Percentiles rank a stretch among this genome's conserved stretches.
Evolutionary conservation across 768 basidiomycete genomes (phyloP).

Genomic region (Russula brevipes): DNA sequence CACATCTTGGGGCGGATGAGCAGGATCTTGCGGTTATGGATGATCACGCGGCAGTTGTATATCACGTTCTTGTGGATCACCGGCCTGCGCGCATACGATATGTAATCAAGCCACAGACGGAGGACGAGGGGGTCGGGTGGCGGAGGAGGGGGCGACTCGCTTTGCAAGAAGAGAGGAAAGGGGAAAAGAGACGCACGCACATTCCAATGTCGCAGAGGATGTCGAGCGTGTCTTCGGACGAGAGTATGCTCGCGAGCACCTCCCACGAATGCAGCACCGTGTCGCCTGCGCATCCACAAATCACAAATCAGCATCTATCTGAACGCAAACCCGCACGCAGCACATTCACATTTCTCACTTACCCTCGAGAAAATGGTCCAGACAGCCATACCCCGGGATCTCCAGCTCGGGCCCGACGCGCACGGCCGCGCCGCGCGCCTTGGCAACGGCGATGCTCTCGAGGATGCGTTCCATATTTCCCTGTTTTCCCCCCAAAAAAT

Average conservation of each 20-base stretch:
- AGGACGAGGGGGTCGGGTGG: too few relatives aligned
- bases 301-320: neutral
- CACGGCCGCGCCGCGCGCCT: slow-evolving; percentile 79
- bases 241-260: slow-evolving; percentile 85
- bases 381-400: slow-evolving; percentile 95
- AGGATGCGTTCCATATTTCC: slow-evolving; percentile 93
- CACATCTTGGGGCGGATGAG: slow-evolving; percentile 99
- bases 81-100: slow-evolving; percentile 54
- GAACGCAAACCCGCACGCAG: neutral
- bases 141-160: too few relatives aligned
- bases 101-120: neutral
- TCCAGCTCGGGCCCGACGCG: slow-evolving; percentile 97
- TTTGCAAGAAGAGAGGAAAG: neutral
- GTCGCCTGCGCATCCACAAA: slow-evolving; percentile 56
- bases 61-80: slow-evolving; percentile 96
- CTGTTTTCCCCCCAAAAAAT: slow-evolving; percentile 36
- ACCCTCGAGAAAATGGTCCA: slow-evolving; percentile 98
- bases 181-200: slow-evolving; percentile 36
- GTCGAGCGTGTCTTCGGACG: slow-evolving; percentile 69
- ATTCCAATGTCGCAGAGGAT: slow-evolving; percentile 98
- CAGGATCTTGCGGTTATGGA: slow-evolving; percentile 79
- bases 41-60: slow-evolving; percentile 93
- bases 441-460: slow-evolving; percentile 82
- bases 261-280: slow-evolving; percentile 98
- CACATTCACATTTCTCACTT: neutral